Evolutionary conservation across 106 monocot species (phyloP).

Genomic region (Cymbidium sinense): DNA sequence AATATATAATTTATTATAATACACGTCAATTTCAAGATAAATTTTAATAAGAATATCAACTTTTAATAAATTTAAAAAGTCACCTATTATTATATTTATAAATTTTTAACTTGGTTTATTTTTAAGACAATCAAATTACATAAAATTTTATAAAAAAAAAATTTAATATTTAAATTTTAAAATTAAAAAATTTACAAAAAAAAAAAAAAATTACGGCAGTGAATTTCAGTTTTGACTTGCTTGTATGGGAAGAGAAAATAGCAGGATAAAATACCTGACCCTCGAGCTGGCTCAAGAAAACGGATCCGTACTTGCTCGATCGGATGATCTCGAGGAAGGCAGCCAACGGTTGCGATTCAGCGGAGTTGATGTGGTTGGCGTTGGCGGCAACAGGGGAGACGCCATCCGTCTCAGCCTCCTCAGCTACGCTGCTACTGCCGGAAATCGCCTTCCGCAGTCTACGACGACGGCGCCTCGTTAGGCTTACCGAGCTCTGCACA

Average conservation of each 20-base stretch:
- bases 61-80: too few species aligned
- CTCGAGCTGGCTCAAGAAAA: conserved; percentile 78
- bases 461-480: conserved; percentile 27
- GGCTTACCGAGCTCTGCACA: conserved; percentile 87
- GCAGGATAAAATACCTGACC: conserved; percentile 60
- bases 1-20: too few species aligned
- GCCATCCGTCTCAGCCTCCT: conserved; percentile 29
- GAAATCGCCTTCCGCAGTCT: conserved; percentile 6
- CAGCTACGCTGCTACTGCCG: conserved; percentile 15
- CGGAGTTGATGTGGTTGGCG: neutral
- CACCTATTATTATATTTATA: too few species aligned
- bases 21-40: too few species aligned
- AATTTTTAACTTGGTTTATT: too few species aligned
- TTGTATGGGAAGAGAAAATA: neutral
- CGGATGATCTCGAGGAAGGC: conserved; percentile 47
- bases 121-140: too few species aligned
- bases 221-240: neutral
- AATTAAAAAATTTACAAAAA: neutral
- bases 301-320: conserved; percentile 46
- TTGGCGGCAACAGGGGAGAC: conserved; percentile 8
- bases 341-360: conserved; percentile 66
- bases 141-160: too few species aligned
- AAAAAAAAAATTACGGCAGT: neutral
- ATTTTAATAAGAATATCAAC: too few species aligned
- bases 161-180: too few species aligned